A percentile compares a stretch with the other conserved stretches of the same genome.
phyloP scores from a whole-genome alignment of 2,329 filamentous ascomycete genomes.

The Cladosporium sp. region DNA sequence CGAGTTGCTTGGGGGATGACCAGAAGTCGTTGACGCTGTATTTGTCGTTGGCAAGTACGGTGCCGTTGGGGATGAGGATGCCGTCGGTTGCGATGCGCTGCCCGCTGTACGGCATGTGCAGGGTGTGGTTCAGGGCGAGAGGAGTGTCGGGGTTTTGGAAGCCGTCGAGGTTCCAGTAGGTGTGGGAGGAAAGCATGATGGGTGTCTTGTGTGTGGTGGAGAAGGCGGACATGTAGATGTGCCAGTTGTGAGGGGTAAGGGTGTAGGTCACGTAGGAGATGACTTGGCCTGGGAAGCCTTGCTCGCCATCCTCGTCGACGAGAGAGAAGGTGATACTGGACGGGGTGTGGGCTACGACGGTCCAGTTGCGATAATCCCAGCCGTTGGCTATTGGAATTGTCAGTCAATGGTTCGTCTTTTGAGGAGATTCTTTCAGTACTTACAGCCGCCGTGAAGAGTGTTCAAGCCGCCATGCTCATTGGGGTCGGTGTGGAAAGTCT shows the following conservation, averaged over 20 bases:
- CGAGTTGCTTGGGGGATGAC: slow-evolving; percentile 74
- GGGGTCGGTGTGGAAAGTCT: slow-evolving; percentile 44
- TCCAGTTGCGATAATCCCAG: slow-evolving; percentile 70
- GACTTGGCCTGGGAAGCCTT: slow-evolving; percentile 77
- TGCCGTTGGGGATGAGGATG: slow-evolving; percentile 45
- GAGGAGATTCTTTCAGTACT: slow-evolving; percentile 33
- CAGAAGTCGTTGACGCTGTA: slow-evolving; percentile 78
- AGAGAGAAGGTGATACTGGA: slow-evolving; percentile 72
- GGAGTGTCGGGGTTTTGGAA: slow-evolving; percentile 69
- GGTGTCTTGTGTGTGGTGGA: slow-evolving; percentile 72
- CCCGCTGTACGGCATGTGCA: slow-evolving; percentile 69
- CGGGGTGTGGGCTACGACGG: slow-evolving; percentile 63
- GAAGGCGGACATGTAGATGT: slow-evolving; percentile 68
- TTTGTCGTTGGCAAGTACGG: slow-evolving; percentile 64
- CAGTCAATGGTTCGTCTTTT: slow-evolving; percentile 43
- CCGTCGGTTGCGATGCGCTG: slow-evolving; percentile 63
- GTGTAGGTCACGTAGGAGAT: slow-evolving; percentile 71
- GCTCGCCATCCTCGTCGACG: slow-evolving; percentile 66
- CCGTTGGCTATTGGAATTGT: slow-evolving; percentile 15
- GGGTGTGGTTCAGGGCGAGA: slow-evolving; percentile 64
- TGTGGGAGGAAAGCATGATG: slow-evolving; percentile 74
- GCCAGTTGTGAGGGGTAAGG: slow-evolving; percentile 62
- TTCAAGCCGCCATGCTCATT: slow-evolving; percentile 50
- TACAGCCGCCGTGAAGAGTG: slow-evolving; percentile 49
- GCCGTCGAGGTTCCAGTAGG: slow-evolving; percentile 81